Base-by-base conservation (phyloP, 2,329 filamentous ascomycete species). In the Epicoccum sorghinum region DNA sequence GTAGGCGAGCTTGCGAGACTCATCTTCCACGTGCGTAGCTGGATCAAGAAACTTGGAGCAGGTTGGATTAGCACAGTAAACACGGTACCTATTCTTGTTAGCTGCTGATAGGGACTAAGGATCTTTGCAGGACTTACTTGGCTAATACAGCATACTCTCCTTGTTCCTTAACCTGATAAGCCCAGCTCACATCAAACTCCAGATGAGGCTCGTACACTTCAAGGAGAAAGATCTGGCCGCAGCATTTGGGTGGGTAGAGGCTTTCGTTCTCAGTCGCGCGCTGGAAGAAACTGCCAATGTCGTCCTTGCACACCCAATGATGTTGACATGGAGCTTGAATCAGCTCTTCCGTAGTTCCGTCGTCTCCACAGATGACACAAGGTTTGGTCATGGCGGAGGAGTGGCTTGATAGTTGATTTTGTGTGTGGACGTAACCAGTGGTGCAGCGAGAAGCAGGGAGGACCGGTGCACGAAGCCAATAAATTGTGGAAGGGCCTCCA, bases 211-310 rank as follows among this genome's bases (percentile, higher is more conserved):
- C 60, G 25, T 59, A 73, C 1, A 65, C 52, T 3, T 61, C 57
- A 10, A 70, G 58, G 6, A 64, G 27, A 18, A 73, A 57, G 7
- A 68, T 53, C 8, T 62, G 47, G 2, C 35, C 49, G 54, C 70
- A 73, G 57, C 70, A 73, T 33, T 59, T 58, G 7, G 69, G 67
- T 6, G 68, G 69, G 39, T 65, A 73, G 1, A 68, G 46, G 32
- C 58, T 65, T 50, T 73, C 69, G 42, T 64, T 62, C 3, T 61
- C 47, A 1, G 62, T 62, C 3, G 69, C 70, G n/a, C 60, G 58
- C 30, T 58, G 39, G 47, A 72, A 72, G 45, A 59, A 65, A 22
- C 54, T 53, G 3, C 46, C 48, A 9, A 72, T 37, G 42, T 66
- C 66, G 29, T 64, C 60, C 8, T 45, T 42, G 49, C 69, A 72